Evolutionary conservation across 768 basidiomycete species (phyloP), one percentile per base, ranked within the genome.

Genomic region (Inosperma sp.): DNA sequence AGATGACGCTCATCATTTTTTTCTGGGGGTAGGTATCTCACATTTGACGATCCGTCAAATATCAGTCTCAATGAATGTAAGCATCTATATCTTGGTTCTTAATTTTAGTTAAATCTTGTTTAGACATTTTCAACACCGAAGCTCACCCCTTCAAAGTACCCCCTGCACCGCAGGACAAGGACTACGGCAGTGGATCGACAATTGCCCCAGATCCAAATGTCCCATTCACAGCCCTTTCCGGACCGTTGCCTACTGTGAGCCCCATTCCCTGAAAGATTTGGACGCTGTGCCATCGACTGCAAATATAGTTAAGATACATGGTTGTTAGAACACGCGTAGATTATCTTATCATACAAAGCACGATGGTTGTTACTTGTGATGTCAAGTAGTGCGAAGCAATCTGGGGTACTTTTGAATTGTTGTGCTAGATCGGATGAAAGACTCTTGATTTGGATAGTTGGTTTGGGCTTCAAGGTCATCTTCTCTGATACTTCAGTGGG

Each of bases 91-190:
- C 8, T 7, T 6, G 14, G 41, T 31, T 16, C 33, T 12, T 48
- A n/a, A 8, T 33, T 35, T 19, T 37, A 17, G 10, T 44, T 13
- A 19, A n/a, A 17, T 36, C 43, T 39, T 21, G 33, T 49, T 8
- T 12, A 83, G 81, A 71, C 30, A 80, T 84, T 19, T 83, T 83
- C 70, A 88, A 85, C 66, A 88, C 86, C 10, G 86, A 88, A 62
- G 76, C 76, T 5, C 86, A 88, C 57, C 83, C 82, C 1, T 80
- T 86, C 68, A 72, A 72, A 47, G 83, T 83, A 0, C 82, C 83
- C 0, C 56, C 71, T 3, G 66, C 72, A 26, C 31, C 35, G 25
- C 23, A 49, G n/a, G 29, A 43, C 33, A 7, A 48, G 4, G 31
- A 34, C 16, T 41, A 39, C 4, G 48, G 53, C 17, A 35, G 48